These are phyloP conservation scores for Glycyrrhiza uralensis DNA, from an alignment of 306 rosid species.

Conservation along the genomic window DNA sequence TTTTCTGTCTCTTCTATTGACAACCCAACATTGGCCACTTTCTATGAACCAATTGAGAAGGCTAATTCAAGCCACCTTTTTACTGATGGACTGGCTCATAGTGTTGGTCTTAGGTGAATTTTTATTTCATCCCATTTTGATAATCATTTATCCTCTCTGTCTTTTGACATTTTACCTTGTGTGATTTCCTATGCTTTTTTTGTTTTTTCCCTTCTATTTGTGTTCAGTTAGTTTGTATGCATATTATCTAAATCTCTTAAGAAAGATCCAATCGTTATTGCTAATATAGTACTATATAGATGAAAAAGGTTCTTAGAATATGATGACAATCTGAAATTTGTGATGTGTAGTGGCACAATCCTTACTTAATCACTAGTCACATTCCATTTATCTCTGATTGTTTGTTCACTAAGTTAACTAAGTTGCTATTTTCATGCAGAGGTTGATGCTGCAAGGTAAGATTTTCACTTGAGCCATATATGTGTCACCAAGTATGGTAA, in stretches of 20 bases:
- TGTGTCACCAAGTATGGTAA: constrained; percentile 32
- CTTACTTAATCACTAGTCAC: not conserved
- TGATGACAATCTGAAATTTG: not conserved
- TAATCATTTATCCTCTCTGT: too few relatives aligned
- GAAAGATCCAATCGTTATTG: not conserved
- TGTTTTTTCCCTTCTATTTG: too few relatives aligned
- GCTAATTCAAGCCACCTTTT: constrained; percentile 82
- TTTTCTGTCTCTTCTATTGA: constrained; percentile 69
- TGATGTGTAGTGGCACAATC: not conserved
- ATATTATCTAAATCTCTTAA: not conserved
- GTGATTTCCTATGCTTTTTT: too few relatives aligned
- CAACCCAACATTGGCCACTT: constrained; percentile 71
- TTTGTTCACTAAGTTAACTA: constrained; percentile 28
- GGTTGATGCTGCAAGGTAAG: constrained; percentile 19
- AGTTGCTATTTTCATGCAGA: constrained; percentile 23
- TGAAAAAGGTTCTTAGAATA: not conserved
- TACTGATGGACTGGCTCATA: constrained; percentile 79
- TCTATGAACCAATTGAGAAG: constrained; percentile 78
- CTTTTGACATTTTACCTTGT: too few relatives aligned
- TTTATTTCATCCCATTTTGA: constrained; percentile 10
- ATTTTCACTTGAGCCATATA: constrained; percentile 2
- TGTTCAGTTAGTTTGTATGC: too few relatives aligned
- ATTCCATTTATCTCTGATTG: not conserved
- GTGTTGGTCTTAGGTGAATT: constrained; percentile 76
- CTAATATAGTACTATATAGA: not conserved